Percentiles rank a stretch among this genome's conserved stretches.
Conservation (phyloP, 2,329 filamentous ascomycete species). For the Helotiales sp. region DNA sequence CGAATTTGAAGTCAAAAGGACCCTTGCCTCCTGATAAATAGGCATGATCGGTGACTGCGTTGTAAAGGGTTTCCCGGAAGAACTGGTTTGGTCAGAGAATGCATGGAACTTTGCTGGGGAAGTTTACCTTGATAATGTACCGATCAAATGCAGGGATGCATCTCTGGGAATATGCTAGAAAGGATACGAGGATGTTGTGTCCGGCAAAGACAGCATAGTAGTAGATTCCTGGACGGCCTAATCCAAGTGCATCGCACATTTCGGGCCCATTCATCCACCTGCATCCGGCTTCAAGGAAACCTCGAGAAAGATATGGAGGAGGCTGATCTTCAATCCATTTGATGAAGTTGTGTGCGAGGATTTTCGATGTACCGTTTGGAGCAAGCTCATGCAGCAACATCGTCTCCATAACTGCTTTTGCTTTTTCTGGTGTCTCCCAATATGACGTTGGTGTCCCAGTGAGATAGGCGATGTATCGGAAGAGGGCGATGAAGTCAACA, state of each 20-base stretch:
- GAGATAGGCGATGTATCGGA: slow-evolving; percentile 16
- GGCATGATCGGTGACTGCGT: slow-evolving; percentile 5
- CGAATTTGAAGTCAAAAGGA: slow-evolving; percentile 18
- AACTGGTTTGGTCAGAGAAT: neutral
- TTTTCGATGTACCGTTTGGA: slow-evolving; percentile 16
- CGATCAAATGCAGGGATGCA: slow-evolving; percentile 8
- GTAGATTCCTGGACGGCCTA: slow-evolving; percentile 5
- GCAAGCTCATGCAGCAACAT: slow-evolving; percentile 16
- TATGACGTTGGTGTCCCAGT: slow-evolving; percentile 5
- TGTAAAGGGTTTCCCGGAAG: slow-evolving; percentile 6
- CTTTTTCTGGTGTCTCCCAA: slow-evolving; percentile 15
- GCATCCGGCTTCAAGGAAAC: slow-evolving; percentile 12
- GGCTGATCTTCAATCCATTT: slow-evolving; percentile 16
- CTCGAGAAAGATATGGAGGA: slow-evolving; percentile 11
- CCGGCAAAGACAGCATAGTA: slow-evolving; percentile 15
- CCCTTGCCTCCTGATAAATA: neutral
- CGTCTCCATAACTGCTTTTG: slow-evolving; percentile 20
- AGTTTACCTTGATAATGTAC: slow-evolving; percentile 8
- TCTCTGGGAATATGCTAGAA: slow-evolving; percentile 8
- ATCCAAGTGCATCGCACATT: slow-evolving; percentile 17
- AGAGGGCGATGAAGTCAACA: slow-evolving; percentile 16
- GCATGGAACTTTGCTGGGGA: neutral
- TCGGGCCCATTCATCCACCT: slow-evolving; percentile 13
- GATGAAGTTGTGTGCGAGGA: slow-evolving; percentile 19
- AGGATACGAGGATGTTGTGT: slow-evolving; percentile 5